Percentiles rank a stretch among this genome's conserved stretches.
phyloP scores from a whole-genome alignment of 1,284 basidiomycete species.

The Cutaneotrichosporon cutaneum region DNA sequence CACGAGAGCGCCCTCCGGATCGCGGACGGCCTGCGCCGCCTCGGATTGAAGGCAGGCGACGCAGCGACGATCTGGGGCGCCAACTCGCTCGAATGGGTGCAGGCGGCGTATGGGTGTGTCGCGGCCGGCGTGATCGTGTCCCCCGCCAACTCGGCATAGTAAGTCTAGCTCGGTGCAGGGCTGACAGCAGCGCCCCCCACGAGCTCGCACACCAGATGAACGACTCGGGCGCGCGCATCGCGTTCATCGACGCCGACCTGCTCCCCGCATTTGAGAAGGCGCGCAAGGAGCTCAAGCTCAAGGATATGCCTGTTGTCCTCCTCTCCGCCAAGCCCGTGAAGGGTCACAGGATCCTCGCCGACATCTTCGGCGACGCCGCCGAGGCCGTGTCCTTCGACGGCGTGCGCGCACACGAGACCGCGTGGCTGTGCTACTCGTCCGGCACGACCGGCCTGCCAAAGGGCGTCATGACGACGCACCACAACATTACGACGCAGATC shows the following conservation, averaged over 20 bases:
- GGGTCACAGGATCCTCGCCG: constrained; percentile 8
- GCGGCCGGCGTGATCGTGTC: constrained; percentile 39
- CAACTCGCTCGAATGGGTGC: constrained; percentile 65
- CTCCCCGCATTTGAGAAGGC: constrained; percentile 45
- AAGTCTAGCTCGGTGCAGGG: constrained; percentile 18
- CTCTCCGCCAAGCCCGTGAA: constrained; percentile 7
- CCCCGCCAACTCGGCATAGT: constrained; percentile 47
- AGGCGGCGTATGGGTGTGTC: constrained; percentile 60
- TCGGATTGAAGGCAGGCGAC: constrained; percentile 37
- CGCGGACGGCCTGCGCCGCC: constrained; percentile 57
- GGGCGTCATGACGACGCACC: constrained; percentile 59
- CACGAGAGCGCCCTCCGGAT: constrained; percentile 61
- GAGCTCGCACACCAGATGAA: constrained; percentile 51
- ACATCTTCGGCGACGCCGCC: background rate
- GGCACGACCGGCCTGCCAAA: constrained; percentile 54
- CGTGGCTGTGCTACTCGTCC: constrained; percentile 42
- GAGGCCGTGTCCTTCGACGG: constrained; percentile 7
- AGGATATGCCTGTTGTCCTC: constrained; percentile 9
- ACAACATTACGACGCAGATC: constrained; percentile 58
- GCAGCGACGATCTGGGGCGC: constrained; percentile 46
- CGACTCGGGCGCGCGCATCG: constrained; percentile 59
- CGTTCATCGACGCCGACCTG: constrained; percentile 61
- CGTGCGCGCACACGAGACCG: constrained; percentile 10
- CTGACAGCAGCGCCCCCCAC: constrained; percentile 23
- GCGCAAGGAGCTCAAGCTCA: constrained; percentile 20